Evolutionary conservation across 2,329 filamentous ascomycete species (phyloP).

Genomic region (Basipetospora chlamydospora): DNA sequence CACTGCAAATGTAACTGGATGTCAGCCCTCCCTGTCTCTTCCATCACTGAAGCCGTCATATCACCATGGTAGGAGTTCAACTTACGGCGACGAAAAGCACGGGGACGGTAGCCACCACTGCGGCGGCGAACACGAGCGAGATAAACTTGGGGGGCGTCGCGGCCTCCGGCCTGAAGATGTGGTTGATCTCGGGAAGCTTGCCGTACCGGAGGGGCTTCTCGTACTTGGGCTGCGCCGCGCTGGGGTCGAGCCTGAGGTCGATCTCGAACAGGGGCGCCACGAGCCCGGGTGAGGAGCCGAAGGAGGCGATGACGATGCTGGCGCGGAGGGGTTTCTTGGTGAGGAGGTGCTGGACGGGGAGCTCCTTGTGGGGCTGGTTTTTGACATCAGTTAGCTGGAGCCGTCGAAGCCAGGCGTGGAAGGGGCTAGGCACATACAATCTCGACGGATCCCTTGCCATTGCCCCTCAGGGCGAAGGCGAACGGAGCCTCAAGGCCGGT

Average conservation of each 20-base stretch:
- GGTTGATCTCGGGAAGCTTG: constrained; percentile 71
- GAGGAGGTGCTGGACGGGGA: constrained; percentile 68
- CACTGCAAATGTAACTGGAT: constrained; percentile 40
- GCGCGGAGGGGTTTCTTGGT: constrained; percentile 56
- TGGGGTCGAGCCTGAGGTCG: constrained; percentile 47
- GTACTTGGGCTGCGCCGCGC: constrained; percentile 41
- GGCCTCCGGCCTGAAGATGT: constrained; percentile 73
- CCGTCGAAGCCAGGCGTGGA: too few species aligned
- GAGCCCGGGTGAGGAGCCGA: constrained; percentile 58
- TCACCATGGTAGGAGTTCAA: constrained; percentile 7
- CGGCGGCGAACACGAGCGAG: constrained; percentile 60
- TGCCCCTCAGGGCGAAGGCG: constrained; percentile 70
- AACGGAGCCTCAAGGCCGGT: constrained; percentile 79
- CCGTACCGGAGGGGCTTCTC: constrained; percentile 68
- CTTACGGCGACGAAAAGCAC: constrained; percentile 56
- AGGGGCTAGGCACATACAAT: constrained; percentile 45
- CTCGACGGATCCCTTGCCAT: constrained; percentile 71
- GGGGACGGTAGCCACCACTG: constrained; percentile 61
- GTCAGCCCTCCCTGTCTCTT: constrained; percentile 1
- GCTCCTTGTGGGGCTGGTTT: constrained; percentile 67
- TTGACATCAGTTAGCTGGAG: too few species aligned
- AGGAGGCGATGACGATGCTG: constrained; percentile 74
- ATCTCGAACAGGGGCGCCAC: constrained; percentile 61
- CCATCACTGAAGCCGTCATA: neutral
- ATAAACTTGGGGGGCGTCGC: constrained; percentile 69